These are phyloP conservation scores for Pseudocercospora fijiensis DNA, from an alignment of 2,329 filamentous ascomycete species.

Conservation along the genomic window DNA sequence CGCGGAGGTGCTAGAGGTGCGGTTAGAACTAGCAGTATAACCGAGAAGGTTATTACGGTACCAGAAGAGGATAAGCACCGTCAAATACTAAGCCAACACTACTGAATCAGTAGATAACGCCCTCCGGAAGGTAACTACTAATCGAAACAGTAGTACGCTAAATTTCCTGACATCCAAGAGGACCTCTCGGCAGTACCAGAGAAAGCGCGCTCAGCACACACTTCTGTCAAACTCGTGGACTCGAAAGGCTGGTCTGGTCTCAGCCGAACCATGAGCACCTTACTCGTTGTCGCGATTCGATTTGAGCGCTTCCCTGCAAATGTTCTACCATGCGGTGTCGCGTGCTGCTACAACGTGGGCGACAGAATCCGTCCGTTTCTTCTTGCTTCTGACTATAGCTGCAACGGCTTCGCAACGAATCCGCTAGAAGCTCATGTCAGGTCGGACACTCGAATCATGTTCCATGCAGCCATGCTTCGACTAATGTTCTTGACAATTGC, in stretches of 20 bases:
- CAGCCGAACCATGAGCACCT: not conserved
- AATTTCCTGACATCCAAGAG: too few species aligned
- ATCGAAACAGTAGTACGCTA: too few species aligned
- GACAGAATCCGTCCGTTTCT: not conserved
- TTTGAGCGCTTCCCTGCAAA: not conserved
- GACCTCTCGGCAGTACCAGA: not conserved
- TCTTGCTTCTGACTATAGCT: not conserved
- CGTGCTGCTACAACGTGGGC: not conserved
- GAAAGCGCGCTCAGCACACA: not conserved
- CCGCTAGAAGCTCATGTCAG: not conserved
- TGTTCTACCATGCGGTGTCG: conserved; percentile 1
- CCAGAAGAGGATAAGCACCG: too few species aligned
- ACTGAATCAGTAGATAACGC: too few species aligned
- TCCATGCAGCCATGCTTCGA: not conserved
- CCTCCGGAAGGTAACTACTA: too few species aligned
- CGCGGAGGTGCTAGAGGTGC: too few species aligned
- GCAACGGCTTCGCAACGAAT: not conserved
- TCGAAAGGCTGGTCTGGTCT: not conserved
- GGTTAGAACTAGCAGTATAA: too few species aligned
- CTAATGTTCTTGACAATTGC: not conserved
- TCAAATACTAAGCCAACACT: too few species aligned
- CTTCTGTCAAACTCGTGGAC: not conserved
- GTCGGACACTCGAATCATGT: not conserved
- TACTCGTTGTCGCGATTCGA: not conserved
- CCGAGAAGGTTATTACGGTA: too few species aligned